A percentile compares a stretch with the other conserved stretches of the same genome.
These are phyloP conservation scores for Penicillium sp. DNA, from an alignment of 2,329 filamentous ascomycete species.

Conservation along the genomic window DNA sequence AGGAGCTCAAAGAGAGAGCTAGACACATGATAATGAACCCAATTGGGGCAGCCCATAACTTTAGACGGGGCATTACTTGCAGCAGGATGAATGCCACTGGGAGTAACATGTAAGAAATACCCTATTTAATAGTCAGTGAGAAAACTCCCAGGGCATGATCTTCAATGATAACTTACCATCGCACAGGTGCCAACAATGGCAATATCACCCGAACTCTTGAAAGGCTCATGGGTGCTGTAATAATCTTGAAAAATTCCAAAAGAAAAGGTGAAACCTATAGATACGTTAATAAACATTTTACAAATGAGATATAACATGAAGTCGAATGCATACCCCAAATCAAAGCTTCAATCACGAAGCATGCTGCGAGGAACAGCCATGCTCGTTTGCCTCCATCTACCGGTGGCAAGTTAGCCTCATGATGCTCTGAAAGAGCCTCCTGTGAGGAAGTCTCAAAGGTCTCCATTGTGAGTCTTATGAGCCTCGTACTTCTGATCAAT, in stretches of 20 bases:
- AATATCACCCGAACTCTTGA: conserved; percentile 50
- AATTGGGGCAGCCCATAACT: conserved; percentile 15
- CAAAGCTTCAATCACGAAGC: conserved; percentile 54
- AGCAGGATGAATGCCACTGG: conserved; percentile 21
- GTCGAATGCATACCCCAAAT: conserved; percentile 49
- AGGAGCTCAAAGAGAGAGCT: conserved; percentile 22
- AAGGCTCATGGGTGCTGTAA: conserved; percentile 62
- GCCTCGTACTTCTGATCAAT: not conserved
- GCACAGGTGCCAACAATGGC: conserved; percentile 59
- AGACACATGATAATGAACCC: conserved; percentile 25
- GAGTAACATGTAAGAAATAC: conserved; percentile 20
- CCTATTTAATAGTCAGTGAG: conserved; percentile 1
- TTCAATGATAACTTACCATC: conserved; percentile 10
- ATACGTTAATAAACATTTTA: not conserved
- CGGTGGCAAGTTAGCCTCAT: conserved; percentile 27
- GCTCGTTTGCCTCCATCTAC: conserved; percentile 42
- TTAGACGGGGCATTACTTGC: conserved; percentile 18
- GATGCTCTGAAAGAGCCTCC: conserved; percentile 5
- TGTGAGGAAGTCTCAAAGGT: conserved; percentile 7
- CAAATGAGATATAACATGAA: not conserved
- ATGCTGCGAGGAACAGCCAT: conserved; percentile 51
- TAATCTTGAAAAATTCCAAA: conserved; percentile 64
- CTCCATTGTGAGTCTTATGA: conserved; percentile 6
- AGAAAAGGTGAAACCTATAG: conserved; percentile 17
- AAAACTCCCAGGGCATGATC: not conserved